These are phyloP conservation scores for Gyrodon lividus DNA, from an alignment of 768 basidiomycete genomes.

Conservation along the genomic window DNA sequence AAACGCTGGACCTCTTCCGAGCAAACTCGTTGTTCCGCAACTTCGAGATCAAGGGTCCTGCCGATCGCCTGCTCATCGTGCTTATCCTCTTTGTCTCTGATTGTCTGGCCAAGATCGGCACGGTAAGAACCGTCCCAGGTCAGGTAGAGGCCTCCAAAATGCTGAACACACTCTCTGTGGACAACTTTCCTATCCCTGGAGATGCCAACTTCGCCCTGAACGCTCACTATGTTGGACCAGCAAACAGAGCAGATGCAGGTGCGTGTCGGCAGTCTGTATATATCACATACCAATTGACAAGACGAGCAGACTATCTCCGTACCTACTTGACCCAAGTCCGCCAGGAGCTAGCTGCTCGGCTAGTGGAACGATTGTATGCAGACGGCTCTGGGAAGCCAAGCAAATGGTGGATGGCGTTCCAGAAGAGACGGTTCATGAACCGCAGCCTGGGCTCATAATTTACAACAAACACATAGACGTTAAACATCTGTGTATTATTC, in stretches of 20 bases:
- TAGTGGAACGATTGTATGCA: constrained; percentile 87
- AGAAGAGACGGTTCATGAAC: constrained; percentile 96
- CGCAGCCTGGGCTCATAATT: constrained; percentile 72
- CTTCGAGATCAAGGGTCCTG: constrained; percentile 98
- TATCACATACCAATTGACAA: constrained; percentile 7
- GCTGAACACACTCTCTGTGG: constrained; percentile 90
- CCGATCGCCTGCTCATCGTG: constrained; percentile 93
- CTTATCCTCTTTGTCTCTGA: constrained; percentile 98
- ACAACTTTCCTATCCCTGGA: constrained; percentile 91
- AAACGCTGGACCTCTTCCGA: constrained; percentile 94
- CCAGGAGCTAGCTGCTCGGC: constrained; percentile 84
- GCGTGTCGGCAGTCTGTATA: constrained; percentile 20
- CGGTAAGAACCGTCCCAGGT: constrained; percentile 60
- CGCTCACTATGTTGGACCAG: constrained; percentile 83
- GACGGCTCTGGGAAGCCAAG: constrained; percentile 93
- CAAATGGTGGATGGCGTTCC: constrained; percentile 99
- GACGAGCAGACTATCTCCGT: constrained; percentile 72
- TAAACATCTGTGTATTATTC: constrained; percentile 13
- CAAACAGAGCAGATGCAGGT: constrained; percentile 80
- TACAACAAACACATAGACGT: background rate
- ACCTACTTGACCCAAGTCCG: constrained; percentile 91
- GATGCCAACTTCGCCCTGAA: constrained; percentile 95
- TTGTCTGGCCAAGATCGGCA: constrained; percentile 88
- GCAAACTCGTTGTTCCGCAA: constrained; percentile 99
- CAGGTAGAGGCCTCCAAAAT: constrained; percentile 86